A percentile compares a stretch with the other conserved stretches of the same genome.
phyloP scores from a whole-genome alignment of 78 protist genomes.

The Reticulomyxa filosa region DNA sequence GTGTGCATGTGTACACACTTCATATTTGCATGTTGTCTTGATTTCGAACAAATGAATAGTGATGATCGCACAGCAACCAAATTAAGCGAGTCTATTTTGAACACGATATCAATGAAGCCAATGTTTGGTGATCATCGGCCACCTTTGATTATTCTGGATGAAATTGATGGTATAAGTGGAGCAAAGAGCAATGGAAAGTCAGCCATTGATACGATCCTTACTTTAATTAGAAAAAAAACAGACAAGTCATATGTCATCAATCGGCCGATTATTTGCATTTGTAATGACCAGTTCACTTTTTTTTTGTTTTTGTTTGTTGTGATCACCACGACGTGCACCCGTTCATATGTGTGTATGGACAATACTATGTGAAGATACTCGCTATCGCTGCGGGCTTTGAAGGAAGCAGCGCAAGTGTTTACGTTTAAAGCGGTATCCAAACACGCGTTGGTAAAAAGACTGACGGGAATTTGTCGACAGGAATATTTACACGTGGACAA shows the following conservation, averaged over 20 bases:
- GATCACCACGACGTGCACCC: too few relatives aligned
- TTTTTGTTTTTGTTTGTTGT: too few relatives aligned
- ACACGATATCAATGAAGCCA: conserved; percentile 22
- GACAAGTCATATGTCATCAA: not conserved
- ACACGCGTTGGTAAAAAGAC: too few relatives aligned
- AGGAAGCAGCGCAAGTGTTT: too few relatives aligned
- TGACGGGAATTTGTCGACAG: too few relatives aligned
- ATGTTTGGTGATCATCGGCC: conserved; percentile 17
- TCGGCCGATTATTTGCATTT: conserved; percentile 57
- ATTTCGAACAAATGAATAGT: conserved; percentile 39
- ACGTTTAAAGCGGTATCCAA: too few relatives aligned
- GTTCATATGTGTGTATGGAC: too few relatives aligned
- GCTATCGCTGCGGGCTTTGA: too few relatives aligned
- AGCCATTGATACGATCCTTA: not conserved
- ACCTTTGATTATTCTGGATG: conserved; percentile 47
- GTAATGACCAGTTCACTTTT: conserved; percentile 46
- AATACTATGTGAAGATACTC: too few relatives aligned
- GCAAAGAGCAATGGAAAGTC: not conserved
- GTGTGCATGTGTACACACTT: conserved; percentile 11
- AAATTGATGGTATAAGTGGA: conserved; percentile 54
- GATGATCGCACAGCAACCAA: conserved; percentile 30
- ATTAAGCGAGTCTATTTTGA: conserved; percentile 15
- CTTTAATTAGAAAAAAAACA: too few relatives aligned
- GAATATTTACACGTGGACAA: too few relatives aligned
- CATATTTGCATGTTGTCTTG: too few relatives aligned